Percentiles rank a stretch among this genome's conserved stretches.
These are phyloP conservation scores for Plicaturopsis crispa DNA, from an alignment of 768 basidiomycete species.

Conservation along the genomic window DNA sequence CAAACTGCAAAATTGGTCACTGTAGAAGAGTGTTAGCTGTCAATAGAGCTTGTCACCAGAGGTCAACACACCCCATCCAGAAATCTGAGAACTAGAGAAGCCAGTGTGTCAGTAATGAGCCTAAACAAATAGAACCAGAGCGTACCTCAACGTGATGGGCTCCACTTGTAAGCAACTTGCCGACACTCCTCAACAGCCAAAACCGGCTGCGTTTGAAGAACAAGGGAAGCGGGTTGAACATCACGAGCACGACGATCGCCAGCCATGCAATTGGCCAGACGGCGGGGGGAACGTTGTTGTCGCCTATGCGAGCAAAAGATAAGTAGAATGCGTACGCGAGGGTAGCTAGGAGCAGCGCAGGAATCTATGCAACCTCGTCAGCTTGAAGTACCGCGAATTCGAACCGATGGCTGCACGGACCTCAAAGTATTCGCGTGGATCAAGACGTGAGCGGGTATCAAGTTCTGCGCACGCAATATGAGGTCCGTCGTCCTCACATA, in stretches of 20 bases:
- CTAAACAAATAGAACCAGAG: constrained; percentile 2
- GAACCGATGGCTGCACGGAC: constrained; percentile 25
- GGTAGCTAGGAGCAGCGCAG: constrained; percentile 67
- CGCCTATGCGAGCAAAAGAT: constrained; percentile 62
- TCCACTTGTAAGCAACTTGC: constrained; percentile 63
- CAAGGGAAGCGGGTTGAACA: constrained; percentile 74
- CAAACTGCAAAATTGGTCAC: constrained; percentile 81
- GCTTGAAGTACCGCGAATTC: background rate
- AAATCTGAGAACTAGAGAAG: constrained; percentile 66
- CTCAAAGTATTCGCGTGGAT: constrained; percentile 73
- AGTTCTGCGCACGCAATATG: constrained; percentile 39
- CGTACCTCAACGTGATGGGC: constrained; percentile 65
- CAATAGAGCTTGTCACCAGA: background rate
- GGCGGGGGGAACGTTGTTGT: constrained; percentile 48
- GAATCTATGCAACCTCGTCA: constrained; percentile 43
- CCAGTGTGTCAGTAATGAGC: constrained; percentile 6
- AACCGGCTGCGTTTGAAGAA: constrained; percentile 58
- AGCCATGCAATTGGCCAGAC: constrained; percentile 85
- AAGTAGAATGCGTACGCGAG: constrained; percentile 82
- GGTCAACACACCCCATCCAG: constrained; percentile 67
- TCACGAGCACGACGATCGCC: constrained; percentile 42
- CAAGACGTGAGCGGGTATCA: constrained; percentile 61
- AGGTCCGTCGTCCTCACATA: background rate
- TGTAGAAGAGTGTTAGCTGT: constrained; percentile 18
- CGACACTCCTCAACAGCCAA: constrained; percentile 70